Evolutionary conservation across 164 flowering plant genomes (phyloP), one percentile per base, ranked within the genome.

Genomic region (Sextonia rubra): DNA sequence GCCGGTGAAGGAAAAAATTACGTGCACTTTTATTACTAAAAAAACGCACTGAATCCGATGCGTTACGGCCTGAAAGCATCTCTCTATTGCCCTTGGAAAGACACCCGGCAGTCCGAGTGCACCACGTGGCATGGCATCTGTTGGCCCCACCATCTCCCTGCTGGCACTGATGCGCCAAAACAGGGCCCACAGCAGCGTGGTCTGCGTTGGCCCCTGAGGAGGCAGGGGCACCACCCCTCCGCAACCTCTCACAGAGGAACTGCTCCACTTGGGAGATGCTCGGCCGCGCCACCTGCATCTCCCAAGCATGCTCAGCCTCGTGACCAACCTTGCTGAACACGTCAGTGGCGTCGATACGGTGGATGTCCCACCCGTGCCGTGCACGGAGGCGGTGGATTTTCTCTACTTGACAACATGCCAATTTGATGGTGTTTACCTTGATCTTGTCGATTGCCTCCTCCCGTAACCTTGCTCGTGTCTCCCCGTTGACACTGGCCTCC

Each of bases 311-410:
- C 15, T 81, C 86, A 0, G 87, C 86, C 58, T 52, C 58, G 24
- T 56, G 65, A 0, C 85, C 83, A 6, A 64, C 73, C 64, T 29
- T n/a, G 18, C 26, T 52, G 66, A 89, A 87, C 20, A 78, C 95
- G 0, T 84, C 85, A 0, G 97, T 91, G 24, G 97, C 97, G 56
- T 90, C 91, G 0, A 91, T 58, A 0, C 89, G 75, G 64, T 89
- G 91, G n/a, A 91, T 29, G 24, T 81, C 75, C 95, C 91, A 88
- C 3, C 86, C 85, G 25, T 76, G 74, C 3, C 73, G 24, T 1
- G 72, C 47, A 7, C 60, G 70, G 0, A 93, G 83, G 56, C 93
- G 80, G 5, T 69, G 72, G 8, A 93, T 93, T 74, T 93, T 93
- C 67, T 82, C 80, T 68, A 77, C 2, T 73, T 93, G 98, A 0